These are phyloP conservation scores for Allium fistulosum DNA, from an alignment of 106 monocot genomes.

Conservation along the genomic window DNA sequence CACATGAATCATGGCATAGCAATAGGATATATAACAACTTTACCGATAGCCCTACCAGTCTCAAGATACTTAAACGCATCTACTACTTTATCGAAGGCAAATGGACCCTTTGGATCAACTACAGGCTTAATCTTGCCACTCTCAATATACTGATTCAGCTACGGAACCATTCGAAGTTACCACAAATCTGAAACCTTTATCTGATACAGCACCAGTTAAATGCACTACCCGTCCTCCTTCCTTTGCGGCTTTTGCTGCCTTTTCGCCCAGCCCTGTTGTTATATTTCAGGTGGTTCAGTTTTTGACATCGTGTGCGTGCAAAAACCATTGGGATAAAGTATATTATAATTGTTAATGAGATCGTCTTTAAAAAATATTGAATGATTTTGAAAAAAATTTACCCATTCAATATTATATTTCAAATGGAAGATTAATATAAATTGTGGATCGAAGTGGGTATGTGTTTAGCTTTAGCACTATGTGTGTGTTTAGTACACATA, in stretches of 20 bases:
- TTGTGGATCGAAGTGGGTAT: too few species aligned
- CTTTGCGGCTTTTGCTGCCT: conserved; percentile 67
- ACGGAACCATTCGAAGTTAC: conserved; percentile 72
- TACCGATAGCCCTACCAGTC: conserved; percentile 72
- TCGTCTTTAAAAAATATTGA: too few species aligned
- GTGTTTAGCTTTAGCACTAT: too few species aligned
- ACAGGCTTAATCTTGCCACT: conserved; percentile 68
- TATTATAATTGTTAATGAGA: too few species aligned
- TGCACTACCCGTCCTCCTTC: conserved; percentile 69
- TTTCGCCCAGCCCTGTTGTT: conserved; percentile 63
- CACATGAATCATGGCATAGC: too few species aligned
- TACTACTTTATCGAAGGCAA: conserved; percentile 49
- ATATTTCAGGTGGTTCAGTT: too few species aligned
- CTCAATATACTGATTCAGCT: conserved; percentile 64
- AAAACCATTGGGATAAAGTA: too few species aligned
- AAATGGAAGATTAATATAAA: too few species aligned
- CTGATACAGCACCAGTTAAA: conserved; percentile 54
- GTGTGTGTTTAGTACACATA: too few species aligned
- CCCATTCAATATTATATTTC: too few species aligned
- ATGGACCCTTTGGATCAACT: conserved; percentile 67
- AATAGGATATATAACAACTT: conserved; percentile 73
- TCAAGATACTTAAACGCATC: conserved; percentile 81
- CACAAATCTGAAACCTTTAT: conserved; percentile 75
- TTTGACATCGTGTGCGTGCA: too few species aligned
- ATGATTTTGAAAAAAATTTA: too few species aligned